These are phyloP conservation scores for Batrachochytrium dendrobatidis DNA, from an alignment of 371 early-diverging fungal genomes.

Conservation along the genomic window DNA sequence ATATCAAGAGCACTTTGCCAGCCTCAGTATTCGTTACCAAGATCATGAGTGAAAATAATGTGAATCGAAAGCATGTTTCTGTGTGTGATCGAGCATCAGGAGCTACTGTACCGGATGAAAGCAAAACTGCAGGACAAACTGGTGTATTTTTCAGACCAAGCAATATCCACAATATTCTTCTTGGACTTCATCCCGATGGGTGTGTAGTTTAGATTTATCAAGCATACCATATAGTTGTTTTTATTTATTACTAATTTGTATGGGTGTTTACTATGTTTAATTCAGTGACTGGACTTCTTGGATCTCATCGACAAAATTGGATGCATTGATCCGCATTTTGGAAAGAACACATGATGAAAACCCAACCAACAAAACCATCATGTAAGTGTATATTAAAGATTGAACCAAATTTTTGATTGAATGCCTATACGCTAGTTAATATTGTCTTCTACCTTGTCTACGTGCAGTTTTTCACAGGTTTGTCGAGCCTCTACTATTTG, in stretches of 20 bases:
- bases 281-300: neutral
- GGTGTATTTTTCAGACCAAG: neutral
- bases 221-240: no score
- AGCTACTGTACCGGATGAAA: neutral
- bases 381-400: no score
- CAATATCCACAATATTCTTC: neutral
- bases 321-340: conserved; percentile 6
- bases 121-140: neutral
- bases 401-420: no score
- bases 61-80: neutral
- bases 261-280: neutral
- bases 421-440: no score
- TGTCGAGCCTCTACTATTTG: no score
- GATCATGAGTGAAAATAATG: no score
- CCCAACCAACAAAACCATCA: conserved; percentile 23
- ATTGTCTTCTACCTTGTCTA: no score
- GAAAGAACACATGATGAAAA: conserved; percentile 8
- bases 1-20: no score
- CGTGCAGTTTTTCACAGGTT: conserved; percentile 62
- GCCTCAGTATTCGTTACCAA: no score
- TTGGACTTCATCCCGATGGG: conserved; percentile 6
- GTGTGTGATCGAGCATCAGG: neutral
- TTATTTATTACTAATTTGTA: neutral
- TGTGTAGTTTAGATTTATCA: no score
- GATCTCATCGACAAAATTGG: neutral